Evolutionary conservation across 2,329 filamentous ascomycete species (phyloP), one percentile per base, ranked within the genome.

Genomic region (Alternaria sp.): DNA sequence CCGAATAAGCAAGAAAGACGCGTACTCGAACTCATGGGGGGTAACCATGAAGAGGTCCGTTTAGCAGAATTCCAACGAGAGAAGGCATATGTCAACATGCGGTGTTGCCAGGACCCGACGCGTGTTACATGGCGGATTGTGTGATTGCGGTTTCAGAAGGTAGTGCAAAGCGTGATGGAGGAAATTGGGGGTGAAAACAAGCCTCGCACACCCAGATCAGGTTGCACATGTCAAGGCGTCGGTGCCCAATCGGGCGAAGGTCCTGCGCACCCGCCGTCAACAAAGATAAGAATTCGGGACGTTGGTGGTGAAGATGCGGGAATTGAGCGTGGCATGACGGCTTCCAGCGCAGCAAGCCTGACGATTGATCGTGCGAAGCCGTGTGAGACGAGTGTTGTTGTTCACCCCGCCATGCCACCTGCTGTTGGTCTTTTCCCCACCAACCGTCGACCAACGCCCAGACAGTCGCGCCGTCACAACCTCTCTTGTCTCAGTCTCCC

Each of bases 171-270:
- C 41, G 51, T 40, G 48, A 63, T 52, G 45, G 56, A 37, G 53
- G 54, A 29, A 48, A 39, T 24, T 28, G 6, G 31, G 40, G 34
- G 41, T 54, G 42, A 54, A 44, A 46, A 54, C 59, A 51, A 39
- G 62, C 58, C 42, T 60, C 50, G 56, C 56, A 54, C 58, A 51
- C 54, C 55, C 58, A 55, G 58, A 62, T 51, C 56, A 58, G 61
- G 65, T 65, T 56, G 58, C 61, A 68, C 65, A 61, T 60, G 65
- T 57, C 56, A 41, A 56, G 52, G 41, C 29, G 42, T 52, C 56
- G 58, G 37, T 60, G 61, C 62, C 64, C 66, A 63, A 69, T 66
- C 62, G 60, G 58, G 52, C 52, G 40, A 54, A 44, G 51, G 58
- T 61, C 46, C 57, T 61, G 50, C 44, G 57, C 56, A 59, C 55